Base-by-base conservation (phyloP, 2,329 filamentous ascomycete genomes). In the Cordyceps fumosorosea region DNA sequence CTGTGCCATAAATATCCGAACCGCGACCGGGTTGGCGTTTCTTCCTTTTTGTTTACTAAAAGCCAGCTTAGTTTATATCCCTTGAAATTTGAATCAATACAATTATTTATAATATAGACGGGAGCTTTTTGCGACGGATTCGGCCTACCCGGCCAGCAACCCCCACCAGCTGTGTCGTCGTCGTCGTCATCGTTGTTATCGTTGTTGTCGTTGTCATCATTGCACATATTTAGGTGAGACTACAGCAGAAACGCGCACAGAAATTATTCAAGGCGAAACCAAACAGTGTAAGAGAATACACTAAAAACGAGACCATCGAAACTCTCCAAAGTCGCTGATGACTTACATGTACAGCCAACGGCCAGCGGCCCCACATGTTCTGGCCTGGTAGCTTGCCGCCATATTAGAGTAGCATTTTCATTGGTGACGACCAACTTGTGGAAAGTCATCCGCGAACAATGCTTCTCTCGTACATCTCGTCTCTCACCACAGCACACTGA, bases 1-100 rank as follows among this genome's bases (percentile, higher is more conserved):
- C 20, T 18, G 26, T 51, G 47, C 16, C 18, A 6, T 59, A 34
- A 24, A 52, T 51, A 20, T 11, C 11, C 26, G 18, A 34, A 44
- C 11, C 18, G 48, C 45, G 32, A 58, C 51, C 32, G 18, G 34
- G 20, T 18, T 42, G 57, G 50, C 48, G 50, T 45, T 45, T 37
- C 18, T 10, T 44, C 32, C 3, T 54, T 54, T 47, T 53, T 54
- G 26, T 45, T n/a, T 60, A 54, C 24, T 52, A 52, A 18, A 42
- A 60, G 50, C 57, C 57, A 47, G 57, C 40, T 54, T 26, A 47
- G 37, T 60, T 51, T 45, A 60, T 54, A 60, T 60, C 50, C 50
- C 20, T 60, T 52, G 32, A 26, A 54, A 45, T 54, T 58, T 60
- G 14, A 60, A 60, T 60, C 22, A 12, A 53, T 60, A 60, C n/a